A percentile compares a stretch with the other conserved stretches of the same genome.
phyloP scores from a whole-genome alignment of 139 green algal genomes.

The Closterium sp. region DNA sequence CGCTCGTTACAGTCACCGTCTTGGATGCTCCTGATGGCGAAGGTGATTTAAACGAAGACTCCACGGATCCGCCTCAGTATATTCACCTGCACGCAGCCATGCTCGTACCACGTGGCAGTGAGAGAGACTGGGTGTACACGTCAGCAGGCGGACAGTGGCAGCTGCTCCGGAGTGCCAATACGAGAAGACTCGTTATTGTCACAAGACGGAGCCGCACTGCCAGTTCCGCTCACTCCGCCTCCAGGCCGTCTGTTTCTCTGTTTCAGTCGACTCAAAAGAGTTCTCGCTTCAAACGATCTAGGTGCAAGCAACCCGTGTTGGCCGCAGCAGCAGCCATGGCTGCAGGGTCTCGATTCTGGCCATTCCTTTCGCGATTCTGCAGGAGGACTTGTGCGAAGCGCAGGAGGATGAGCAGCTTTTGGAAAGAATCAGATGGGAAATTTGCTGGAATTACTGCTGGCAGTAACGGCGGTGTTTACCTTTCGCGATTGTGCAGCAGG shows the following conservation, averaged over 20 bases:
- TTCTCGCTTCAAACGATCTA: too few relatives aligned
- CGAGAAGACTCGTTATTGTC: not conserved
- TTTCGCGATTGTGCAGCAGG: too few relatives aligned
- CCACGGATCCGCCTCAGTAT: not conserved
- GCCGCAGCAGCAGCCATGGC: not conserved
- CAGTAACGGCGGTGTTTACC: not conserved
- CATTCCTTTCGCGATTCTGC: not conserved
- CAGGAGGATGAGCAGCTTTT: too few relatives aligned
- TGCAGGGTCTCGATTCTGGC: not conserved
- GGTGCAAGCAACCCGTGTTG: not conserved
- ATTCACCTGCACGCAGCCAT: not conserved
- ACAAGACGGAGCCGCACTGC: not conserved
- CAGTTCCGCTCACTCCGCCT: too few relatives aligned
- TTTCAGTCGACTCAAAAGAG: too few relatives aligned
- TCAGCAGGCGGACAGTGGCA: not conserved
- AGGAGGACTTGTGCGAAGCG: too few relatives aligned
- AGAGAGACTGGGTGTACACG: not conserved
- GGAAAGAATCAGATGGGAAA: too few relatives aligned
- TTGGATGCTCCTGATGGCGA: not conserved
- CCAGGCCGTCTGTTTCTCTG: too few relatives aligned
- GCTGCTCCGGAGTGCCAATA: not conserved
- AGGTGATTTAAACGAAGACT: not conserved
- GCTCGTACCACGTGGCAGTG: not conserved
- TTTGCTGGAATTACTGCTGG: too few relatives aligned
- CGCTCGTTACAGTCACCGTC: not conserved